These are phyloP conservation scores for Tetrapisispora phaffii DNA, from an alignment of 805 yeast species.

Conservation along the genomic window DNA sequence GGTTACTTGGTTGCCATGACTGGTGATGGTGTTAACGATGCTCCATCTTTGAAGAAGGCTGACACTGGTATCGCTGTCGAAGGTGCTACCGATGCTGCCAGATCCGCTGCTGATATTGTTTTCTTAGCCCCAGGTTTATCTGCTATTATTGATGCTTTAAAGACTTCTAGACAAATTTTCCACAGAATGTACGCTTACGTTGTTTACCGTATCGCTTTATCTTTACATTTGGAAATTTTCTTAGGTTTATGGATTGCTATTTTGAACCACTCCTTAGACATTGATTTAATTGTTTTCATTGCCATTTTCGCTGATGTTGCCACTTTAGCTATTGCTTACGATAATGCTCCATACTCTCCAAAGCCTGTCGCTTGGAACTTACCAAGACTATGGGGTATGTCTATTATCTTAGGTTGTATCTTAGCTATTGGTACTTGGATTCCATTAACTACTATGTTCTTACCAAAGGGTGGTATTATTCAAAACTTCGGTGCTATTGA, in stretches of 20 bases:
- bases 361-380: conserved; percentile 93
- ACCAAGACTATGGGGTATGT: conserved; percentile 96
- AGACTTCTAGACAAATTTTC: conserved; percentile 94
- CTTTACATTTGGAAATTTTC: conserved; percentile 89
- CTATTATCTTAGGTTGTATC: conserved; percentile 72
- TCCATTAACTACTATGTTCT: conserved; percentile 87
- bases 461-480: conserved; percentile 84
- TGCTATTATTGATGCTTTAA: conserved; percentile 88
- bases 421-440: conserved; percentile 93
- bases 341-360: conserved; percentile 91
- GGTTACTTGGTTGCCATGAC: conserved; percentile 98
- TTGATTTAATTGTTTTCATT: conserved; percentile 89
- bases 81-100: conserved; percentile 96
- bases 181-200: conserved; percentile 98
- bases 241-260: conserved; percentile 96
- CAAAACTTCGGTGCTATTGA: conserved; percentile 93
- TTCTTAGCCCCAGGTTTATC: conserved; percentile 92
- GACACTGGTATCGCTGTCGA: conserved; percentile 96
- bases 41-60: conserved; percentile 94
- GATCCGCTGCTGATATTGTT: conserved; percentile 94
- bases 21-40: conserved; percentile 99
- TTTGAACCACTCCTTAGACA: conserved; percentile 75
- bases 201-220: conserved; percentile 94
- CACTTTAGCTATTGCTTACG: conserved; percentile 93
- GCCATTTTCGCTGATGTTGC: conserved; percentile 98